Conservation (phyloP, 805 yeast species). For the Saccharomyces eubayanus region DNA sequence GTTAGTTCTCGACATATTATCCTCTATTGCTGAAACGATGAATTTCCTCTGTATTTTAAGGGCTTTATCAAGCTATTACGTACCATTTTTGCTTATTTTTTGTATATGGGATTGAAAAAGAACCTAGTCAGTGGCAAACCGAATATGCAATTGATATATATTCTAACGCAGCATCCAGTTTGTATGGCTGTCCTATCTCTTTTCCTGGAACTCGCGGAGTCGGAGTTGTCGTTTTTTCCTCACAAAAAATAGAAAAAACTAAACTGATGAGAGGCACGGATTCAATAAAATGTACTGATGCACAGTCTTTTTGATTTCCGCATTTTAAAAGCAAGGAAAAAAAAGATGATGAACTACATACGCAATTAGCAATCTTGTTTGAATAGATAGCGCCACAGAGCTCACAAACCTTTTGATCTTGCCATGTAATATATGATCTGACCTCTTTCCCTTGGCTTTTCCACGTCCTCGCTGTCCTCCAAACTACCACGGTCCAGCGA, state of each 20-base stretch:
- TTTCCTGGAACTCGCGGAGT: neutral
- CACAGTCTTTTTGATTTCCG: too few species aligned
- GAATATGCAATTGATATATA: neutral
- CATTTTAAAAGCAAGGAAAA: neutral
- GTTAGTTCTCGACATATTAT: neutral
- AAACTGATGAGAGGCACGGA: neutral
- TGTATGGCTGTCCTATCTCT: neutral
- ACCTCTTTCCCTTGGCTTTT: constrained; percentile 41
- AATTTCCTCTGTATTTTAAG: neutral
- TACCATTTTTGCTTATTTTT: constrained; percentile 16
- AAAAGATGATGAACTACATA: neutral
- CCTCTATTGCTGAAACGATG: neutral
- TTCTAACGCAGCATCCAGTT: neutral
- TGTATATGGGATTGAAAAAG: neutral
- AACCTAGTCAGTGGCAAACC: neutral
- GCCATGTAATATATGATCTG: constrained; percentile 56
- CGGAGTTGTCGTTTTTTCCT: neutral
- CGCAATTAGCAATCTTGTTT: neutral
- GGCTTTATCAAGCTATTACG: constrained; percentile 6
- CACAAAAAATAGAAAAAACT: neutral
- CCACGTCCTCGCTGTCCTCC: constrained; percentile 12
- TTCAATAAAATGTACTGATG: neutral
- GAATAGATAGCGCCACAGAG: neutral
- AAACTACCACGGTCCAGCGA: constrained; percentile 43
- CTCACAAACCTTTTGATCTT: constrained; percentile 22